Evolutionary conservation across 805 yeast genomes (phyloP), one percentile per base, ranked within the genome.

Genomic region (Danielia reshetovae): DNA sequence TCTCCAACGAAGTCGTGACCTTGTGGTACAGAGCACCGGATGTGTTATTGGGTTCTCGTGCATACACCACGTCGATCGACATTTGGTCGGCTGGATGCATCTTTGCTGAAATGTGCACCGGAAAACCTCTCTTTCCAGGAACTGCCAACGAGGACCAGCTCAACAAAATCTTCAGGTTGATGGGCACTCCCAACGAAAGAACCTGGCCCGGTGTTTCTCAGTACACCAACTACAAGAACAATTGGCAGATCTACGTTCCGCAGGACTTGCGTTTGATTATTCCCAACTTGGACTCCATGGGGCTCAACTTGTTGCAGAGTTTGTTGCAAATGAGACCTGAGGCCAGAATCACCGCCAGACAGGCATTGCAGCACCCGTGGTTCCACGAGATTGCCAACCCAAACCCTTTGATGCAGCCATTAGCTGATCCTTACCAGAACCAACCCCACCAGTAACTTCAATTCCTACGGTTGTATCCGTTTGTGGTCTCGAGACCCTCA

Each of bases 61-160:
- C 94, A 37, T 93, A 93, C 62, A 85, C 96, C 29, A 93, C 98
- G 0, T 89, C 96, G 7, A 94, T 93, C 41, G 98, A 93, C 57
- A 86, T 93, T 65, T 93, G 98, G 98, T 87, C 96, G 12, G 94
- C 96, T 11, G 98, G 98, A 11, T 93, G 98, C 63, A 93, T 93
- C 35, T 75, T 93, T 58, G 97, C 97, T 3, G 98, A 93, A 56
- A 90, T 93, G 97, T 83, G 93, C 54, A 85, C 96, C n/a, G 96
- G 98, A 21, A 82, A 90, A 52, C 97, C 98, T 1, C 68, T 93
- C 33, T 93, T 93, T 61, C 96, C 97, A 14, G 98, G 98, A 21
- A 80, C 90, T 9, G 86, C 95, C 26, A 94, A 90, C 60, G 97
- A 93, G 36, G 98, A 93, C 62, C 97, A 93, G 61, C 72, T 93